phyloP scores from a whole-genome alignment of 2,329 filamentous ascomycete species.

The Neonectria magnoliae region DNA sequence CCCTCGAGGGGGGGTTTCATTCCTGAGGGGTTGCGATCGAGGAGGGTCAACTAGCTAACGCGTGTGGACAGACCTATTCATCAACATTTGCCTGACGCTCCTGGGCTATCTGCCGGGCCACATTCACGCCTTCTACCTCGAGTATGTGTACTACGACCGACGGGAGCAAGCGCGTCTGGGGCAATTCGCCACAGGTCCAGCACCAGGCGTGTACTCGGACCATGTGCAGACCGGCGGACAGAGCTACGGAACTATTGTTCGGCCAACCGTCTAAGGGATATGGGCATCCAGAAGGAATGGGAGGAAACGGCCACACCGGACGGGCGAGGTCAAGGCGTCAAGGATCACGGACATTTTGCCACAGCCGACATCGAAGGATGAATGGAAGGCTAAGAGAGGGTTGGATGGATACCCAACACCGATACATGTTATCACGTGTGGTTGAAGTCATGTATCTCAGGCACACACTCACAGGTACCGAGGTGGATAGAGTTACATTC shows the following conservation, averaged over 20 bases:
- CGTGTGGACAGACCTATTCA: conserved; percentile 62
- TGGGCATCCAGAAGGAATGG: background rate
- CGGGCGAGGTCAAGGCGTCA: background rate
- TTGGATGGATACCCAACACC: background rate
- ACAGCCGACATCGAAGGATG: background rate
- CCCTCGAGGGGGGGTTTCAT: background rate
- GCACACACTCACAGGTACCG: conserved; percentile 16
- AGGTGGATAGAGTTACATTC: background rate
- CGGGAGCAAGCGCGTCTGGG: conserved; percentile 71
- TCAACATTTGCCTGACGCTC: conserved; percentile 74
- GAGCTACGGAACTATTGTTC: conserved; percentile 65
- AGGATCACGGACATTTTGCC: background rate
- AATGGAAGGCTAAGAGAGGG: background rate
- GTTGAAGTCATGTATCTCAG: conserved; percentile 16
- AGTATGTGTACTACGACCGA: conserved; percentile 85
- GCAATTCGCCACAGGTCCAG: conserved; percentile 61
- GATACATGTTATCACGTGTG: conserved; percentile 19
- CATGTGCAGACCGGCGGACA: conserved; percentile 78
- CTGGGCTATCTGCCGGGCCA: conserved; percentile 81
- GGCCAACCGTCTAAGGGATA: conserved; percentile 35
- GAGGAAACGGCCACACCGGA: background rate
- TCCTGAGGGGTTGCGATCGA: conserved; percentile 4
- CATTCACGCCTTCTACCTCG: conserved; percentile 82
- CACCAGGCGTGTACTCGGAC: conserved; percentile 77
- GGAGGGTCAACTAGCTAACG: conserved; percentile 24